Base-by-base conservation (phyloP, 192 early-diverging fungal species). In the Backusella liffmaniae region DNA sequence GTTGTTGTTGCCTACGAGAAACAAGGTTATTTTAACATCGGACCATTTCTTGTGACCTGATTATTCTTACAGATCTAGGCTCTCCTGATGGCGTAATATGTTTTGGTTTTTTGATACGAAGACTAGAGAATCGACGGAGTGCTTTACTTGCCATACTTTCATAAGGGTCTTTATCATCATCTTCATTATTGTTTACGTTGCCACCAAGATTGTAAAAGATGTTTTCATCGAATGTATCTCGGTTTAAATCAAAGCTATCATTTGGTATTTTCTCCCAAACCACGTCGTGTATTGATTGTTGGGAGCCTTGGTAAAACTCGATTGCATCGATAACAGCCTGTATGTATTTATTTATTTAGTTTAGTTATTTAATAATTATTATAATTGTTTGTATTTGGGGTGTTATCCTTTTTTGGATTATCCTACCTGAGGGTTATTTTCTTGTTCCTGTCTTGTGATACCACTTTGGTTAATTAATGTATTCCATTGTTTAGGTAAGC, bases 401-500 rank as follows among this genome's bases (percentile, higher is more conserved):
- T n/a, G 16, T 36, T 67, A 35, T 46, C 53, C 35, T 65, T 18
- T 34, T 65, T 21, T 26, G 29, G n/a, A 26, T 42, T 26, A 59
- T 6, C 29, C 9, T 79, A 84, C 90, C 73, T 97, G 95, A 35
- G 95, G 96, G 75, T 98, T 89, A 23, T 90, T 91, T 74, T 92
- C 88, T 86, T 97, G 95, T 72, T 98, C 94, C 83, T 96, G 90
- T 82, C 94, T 92, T 71, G 95, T 90, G 75, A 98, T 98, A 49
- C 97, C 97, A 42, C 96, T 92, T 74, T 96, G 91, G 72, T 92
- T 90, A 41, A 98, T 88, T 81, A 98, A 85, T 53, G 90, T 87
- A 36, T 94, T 90, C 96, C 97, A 98, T 81, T 96, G 93, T 79
- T 90, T 91, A 36, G 97, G 97, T 59, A 98, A 80, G 26, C 97